Evolutionary conservation across 1,284 basidiomycete species (phyloP).

Genomic region (Porogramme epimiltina): DNA sequence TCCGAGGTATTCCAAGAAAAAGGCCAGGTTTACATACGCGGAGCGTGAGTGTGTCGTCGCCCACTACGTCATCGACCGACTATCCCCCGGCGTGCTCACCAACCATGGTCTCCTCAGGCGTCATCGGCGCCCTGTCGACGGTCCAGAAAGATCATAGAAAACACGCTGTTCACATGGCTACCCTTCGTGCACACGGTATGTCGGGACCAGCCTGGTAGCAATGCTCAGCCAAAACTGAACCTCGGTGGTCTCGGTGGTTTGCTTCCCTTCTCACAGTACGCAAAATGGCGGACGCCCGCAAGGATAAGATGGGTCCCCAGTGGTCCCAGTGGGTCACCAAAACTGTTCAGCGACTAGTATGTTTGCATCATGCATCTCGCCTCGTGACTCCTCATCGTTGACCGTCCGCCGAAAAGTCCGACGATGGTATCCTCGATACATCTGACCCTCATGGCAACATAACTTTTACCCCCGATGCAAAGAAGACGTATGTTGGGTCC

Average conservation of each 20-base stretch:
- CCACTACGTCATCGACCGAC: not conserved
- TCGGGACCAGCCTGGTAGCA: not conserved
- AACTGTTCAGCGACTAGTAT: slow-evolving; percentile 48
- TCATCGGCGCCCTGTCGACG: slow-evolving; percentile 46
- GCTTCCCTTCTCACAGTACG: slow-evolving; percentile 36
- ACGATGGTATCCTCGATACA: slow-evolving; percentile 43
- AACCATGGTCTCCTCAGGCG: slow-evolving; percentile 34
- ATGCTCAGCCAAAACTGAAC: not conserved
- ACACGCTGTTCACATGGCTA: slow-evolving; percentile 46
- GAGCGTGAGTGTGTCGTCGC: slow-evolving; percentile 40
- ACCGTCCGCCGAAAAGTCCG: slow-evolving; percentile 32
- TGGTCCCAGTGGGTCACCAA: slow-evolving; percentile 53
- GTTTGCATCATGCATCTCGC: slow-evolving; percentile 16
- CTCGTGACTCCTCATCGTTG: not conserved
- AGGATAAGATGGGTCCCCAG: slow-evolving; percentile 49
- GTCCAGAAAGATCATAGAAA: slow-evolving; percentile 46
- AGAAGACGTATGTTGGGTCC: slow-evolving; percentile 41
- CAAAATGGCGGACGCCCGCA: slow-evolving; percentile 45
- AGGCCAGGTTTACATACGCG: slow-evolving; percentile 42
- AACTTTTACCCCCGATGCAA: slow-evolving; percentile 44
- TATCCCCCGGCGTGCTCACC: too few relatives aligned
- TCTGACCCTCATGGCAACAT: slow-evolving; percentile 36
- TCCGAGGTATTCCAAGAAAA: slow-evolving; percentile 35
- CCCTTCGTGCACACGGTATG: slow-evolving; percentile 46
- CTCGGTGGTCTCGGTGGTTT: not conserved